Evolutionary conservation across 2,329 filamentous ascomycete species (phyloP).

Genomic region (Sarocladium strictum): DNA sequence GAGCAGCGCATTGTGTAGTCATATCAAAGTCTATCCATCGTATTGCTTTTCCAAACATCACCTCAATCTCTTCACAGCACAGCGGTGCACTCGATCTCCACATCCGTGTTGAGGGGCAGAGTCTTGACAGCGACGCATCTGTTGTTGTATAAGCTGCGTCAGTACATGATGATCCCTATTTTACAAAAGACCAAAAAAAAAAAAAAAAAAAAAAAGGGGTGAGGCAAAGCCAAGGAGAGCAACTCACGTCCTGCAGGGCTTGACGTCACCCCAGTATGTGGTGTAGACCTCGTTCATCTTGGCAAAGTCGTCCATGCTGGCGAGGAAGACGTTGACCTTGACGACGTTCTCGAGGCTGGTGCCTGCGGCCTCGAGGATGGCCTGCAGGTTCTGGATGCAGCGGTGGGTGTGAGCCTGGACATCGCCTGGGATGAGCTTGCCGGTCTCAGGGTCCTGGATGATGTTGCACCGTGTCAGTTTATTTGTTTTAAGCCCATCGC

Average conservation of each 20-base stretch:
- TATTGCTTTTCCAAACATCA: neutral
- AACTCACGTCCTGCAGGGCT: constrained; percentile 37
- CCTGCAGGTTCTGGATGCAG: constrained; percentile 65
- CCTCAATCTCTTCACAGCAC: neutral
- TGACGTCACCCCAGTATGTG: constrained; percentile 56
- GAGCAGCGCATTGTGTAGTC: too few species aligned
- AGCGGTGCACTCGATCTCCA: constrained; percentile 27
- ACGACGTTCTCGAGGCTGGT: constrained; percentile 60
- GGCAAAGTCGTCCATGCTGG: constrained; percentile 67
- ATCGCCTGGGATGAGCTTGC: constrained; percentile 55
- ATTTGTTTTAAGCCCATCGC: too few species aligned
- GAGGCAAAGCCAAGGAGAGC: neutral
- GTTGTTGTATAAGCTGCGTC: too few species aligned
- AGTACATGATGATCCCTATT: too few species aligned
- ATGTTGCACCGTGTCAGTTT: neutral
- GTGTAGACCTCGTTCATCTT: constrained; percentile 71
- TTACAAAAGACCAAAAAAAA: too few species aligned
- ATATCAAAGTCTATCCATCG: neutral
- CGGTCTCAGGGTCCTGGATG: constrained; percentile 41
- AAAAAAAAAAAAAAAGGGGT: neutral
- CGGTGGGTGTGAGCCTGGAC: constrained; percentile 62
- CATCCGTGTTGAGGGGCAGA: constrained; percentile 25
- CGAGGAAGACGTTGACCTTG: constrained; percentile 68
- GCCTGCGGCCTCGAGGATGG: constrained; percentile 64
- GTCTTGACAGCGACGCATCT: constrained; percentile 31